Conservation (phyloP, 78 protist genomes). For the Dictyostelium firmibasis region DNA sequence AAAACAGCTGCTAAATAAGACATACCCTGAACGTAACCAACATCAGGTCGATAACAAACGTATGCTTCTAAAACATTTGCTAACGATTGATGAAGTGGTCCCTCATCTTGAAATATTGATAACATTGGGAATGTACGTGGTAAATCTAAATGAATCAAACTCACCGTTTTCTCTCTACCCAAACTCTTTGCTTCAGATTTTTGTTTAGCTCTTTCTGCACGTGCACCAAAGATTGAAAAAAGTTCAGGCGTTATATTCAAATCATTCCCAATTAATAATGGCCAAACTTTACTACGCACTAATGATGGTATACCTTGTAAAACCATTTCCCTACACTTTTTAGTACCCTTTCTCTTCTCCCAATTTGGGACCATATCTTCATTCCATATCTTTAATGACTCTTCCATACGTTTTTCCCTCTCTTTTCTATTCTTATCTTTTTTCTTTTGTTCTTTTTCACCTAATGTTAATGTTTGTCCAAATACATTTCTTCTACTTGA, state of each 20-base stretch:
- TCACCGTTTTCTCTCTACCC: slow-evolving; percentile 79
- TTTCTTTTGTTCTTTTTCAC: slow-evolving; percentile 52
- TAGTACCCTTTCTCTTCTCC: slow-evolving; percentile 59
- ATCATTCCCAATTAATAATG: slow-evolving; percentile 81
- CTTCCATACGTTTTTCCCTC: slow-evolving; percentile 63
- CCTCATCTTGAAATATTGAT: slow-evolving; percentile 81
- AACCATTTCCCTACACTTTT: slow-evolving; percentile 51
- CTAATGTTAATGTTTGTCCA: neutral
- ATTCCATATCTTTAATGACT: slow-evolving; percentile 51
- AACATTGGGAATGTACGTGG: slow-evolving; percentile 87
- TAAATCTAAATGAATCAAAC: slow-evolving; percentile 75
- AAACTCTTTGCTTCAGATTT: slow-evolving; percentile 28
- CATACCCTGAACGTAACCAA: slow-evolving; percentile 95
- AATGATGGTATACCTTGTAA: slow-evolving; percentile 86
- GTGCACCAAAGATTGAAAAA: slow-evolving; percentile 75
- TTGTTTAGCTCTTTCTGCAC: slow-evolving; percentile 83
- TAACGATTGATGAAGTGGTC: slow-evolving; percentile 80
- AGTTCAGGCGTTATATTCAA: slow-evolving; percentile 87
- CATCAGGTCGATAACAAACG: slow-evolving; percentile 88
- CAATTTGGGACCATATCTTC: slow-evolving; percentile 56
- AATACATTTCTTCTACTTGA: slow-evolving; percentile 2
- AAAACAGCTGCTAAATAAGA: slow-evolving; percentile 94
- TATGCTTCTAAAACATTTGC: slow-evolving; percentile 88
- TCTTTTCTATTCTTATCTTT: slow-evolving; percentile 70
- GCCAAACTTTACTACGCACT: slow-evolving; percentile 85